Conservation (phyloP, 495 filamentous ascomycete genomes). For the Penicillium odoratum region DNA sequence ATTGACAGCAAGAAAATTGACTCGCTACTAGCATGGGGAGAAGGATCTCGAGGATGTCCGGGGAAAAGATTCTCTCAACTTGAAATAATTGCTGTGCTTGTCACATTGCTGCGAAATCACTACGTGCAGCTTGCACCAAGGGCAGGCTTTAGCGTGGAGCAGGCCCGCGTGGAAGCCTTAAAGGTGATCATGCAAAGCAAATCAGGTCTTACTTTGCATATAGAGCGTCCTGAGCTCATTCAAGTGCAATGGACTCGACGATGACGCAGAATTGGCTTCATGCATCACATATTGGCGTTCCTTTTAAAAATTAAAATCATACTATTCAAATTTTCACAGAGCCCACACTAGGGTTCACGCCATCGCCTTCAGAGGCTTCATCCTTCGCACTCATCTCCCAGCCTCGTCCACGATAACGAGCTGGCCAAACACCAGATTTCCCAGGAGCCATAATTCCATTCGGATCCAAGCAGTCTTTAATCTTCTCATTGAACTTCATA, state of each 20-base stretch:
- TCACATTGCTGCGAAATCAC: too few species aligned
- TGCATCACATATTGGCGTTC: neutral
- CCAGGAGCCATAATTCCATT: constrained; percentile 60
- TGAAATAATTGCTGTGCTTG: too few species aligned
- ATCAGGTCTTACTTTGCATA: neutral
- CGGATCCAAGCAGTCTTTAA: constrained; percentile 60
- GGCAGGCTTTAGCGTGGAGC: too few species aligned
- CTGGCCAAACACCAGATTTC: constrained; percentile 57
- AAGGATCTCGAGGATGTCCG: too few species aligned
- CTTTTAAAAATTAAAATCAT: neutral
- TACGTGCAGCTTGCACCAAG: too few species aligned
- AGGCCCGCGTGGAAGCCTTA: neutral
- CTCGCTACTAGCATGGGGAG: too few species aligned
- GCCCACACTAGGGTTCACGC: constrained; percentile 6
- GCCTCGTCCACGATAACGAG: constrained; percentile 40
- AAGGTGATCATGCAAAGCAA: neutral
- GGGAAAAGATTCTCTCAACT: too few species aligned
- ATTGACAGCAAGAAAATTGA: too few species aligned
- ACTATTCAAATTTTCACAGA: constrained; percentile 5
- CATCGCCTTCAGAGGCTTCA: constrained; percentile 11
- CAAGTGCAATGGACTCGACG: neutral
- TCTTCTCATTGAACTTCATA: constrained; percentile 52
- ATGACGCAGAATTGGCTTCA: neutral
- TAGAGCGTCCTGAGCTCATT: neutral
- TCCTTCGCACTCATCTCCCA: constrained; percentile 14